Conservation (phyloP, 1,139 yeast genomes). For the Kodamaea suecica region DNA sequence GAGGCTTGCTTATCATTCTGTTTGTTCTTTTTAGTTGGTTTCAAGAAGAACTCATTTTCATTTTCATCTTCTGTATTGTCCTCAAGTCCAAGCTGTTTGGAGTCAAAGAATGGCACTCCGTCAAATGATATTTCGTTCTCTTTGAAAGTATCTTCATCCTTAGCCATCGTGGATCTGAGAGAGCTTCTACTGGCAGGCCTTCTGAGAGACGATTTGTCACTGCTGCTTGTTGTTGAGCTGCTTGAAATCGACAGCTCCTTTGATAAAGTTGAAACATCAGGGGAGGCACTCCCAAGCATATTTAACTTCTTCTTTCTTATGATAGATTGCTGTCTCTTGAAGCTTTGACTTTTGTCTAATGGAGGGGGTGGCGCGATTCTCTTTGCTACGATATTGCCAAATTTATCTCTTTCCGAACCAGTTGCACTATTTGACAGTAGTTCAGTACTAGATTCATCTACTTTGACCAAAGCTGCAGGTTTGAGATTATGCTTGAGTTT, state of each 20-base stretch:
- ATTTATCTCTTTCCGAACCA: slow-evolving; percentile 15
- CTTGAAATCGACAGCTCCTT: slow-evolving; percentile 17
- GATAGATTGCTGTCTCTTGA: slow-evolving; percentile 12
- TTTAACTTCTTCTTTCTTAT: slow-evolving; percentile 9
- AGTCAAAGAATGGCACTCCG: slow-evolving; percentile 59
- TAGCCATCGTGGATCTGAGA: slow-evolving; percentile 16
- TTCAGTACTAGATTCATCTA: neutral
- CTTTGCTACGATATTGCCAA: slow-evolving; percentile 50
- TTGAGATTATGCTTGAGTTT: neutral
- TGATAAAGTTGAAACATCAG: slow-evolving; percentile 13
- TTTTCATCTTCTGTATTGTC: slow-evolving; percentile 17
- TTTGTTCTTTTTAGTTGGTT: slow-evolving; percentile 19
- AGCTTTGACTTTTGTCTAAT: slow-evolving; percentile 14
- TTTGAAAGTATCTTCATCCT: slow-evolving; percentile 48
- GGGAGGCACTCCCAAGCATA: slow-evolving; percentile 7
- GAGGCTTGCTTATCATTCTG: slow-evolving; percentile 17
- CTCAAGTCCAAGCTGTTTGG: slow-evolving; percentile 12
- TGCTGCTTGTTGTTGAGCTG: slow-evolving; percentile 16
- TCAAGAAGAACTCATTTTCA: slow-evolving; percentile 34
- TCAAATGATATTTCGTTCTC: slow-evolving; percentile 72
- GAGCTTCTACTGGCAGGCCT: slow-evolving; percentile 8
- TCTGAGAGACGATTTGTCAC: slow-evolving; percentile 12
- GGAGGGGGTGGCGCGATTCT: slow-evolving; percentile 80
- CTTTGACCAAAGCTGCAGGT: neutral
- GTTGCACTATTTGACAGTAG: neutral